Evolutionary conservation across 495 filamentous ascomycete species (phyloP), one percentile per base, ranked within the genome.

Genomic region (Penicillium odoratum): DNA sequence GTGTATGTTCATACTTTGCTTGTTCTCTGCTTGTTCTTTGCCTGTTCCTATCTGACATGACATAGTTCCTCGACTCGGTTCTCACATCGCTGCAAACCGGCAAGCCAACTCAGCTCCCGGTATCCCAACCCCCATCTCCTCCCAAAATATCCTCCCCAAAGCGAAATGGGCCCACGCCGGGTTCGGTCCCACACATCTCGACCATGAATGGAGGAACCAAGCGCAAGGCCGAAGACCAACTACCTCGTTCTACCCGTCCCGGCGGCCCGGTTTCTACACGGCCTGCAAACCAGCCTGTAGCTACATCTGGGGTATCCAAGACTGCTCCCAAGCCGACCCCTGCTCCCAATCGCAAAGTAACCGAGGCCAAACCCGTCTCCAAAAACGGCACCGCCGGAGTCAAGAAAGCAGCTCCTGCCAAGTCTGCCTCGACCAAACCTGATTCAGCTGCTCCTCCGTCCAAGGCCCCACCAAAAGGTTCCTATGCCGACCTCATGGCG

Each of bases 61-160:
- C 13, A 48, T 43, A 85, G 83, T 83, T 83, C 56, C 78, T 85
- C 63, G 82, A 82, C 64, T 85, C 83, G 25, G 74, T 84, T 29
- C 75, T 84, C 53, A 77, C 81, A 57, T 82, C 80, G 34, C 75
- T 85, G 40, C 73, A 77, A 66, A 76, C 76, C 66, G 79, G 74
- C 44, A 73, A 73, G 47, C 70, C 71, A 43, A 53, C 73, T 36
- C 69, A 66, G 33, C 51, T 66, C 16, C 68, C 70, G 15, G 58
- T 72, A 18, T 61, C 71, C 33, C 62, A 64, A 18, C 65, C 68
- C 45, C 64, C 77, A 51, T 62, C 67, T 16, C 31, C 69, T 43
- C 63, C 68, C 11, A 55, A 59, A 26, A 58, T 72, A 16, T 63
- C 73, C n/a, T 57, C 68, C 7, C 18, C 59, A 1, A 78, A 66